Conservation (phyloP, 441 rosid species). For the Aleurites moluccanus region DNA sequence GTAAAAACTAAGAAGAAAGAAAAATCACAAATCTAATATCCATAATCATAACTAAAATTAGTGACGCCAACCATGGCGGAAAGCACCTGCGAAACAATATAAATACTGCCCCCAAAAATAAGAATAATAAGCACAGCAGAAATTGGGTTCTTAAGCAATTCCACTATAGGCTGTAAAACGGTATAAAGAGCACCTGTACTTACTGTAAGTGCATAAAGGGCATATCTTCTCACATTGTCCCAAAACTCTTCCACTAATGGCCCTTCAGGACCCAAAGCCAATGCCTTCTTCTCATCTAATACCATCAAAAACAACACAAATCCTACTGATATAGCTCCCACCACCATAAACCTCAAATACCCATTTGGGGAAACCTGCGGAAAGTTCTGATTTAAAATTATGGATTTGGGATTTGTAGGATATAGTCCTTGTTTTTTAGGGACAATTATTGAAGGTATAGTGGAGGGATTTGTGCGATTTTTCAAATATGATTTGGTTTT, state of each 20-base stretch:
- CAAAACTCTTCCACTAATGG: slow-evolving; percentile 88
- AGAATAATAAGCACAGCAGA: slow-evolving; percentile 64
- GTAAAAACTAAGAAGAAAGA: too few relatives aligned
- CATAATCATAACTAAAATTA: slow-evolving; percentile 70
- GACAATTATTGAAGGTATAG: background rate
- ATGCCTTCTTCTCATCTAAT: slow-evolving; percentile 51
- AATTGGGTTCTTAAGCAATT: slow-evolving; percentile 73
- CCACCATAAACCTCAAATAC: slow-evolving; percentile 35
- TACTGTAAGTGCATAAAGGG: slow-evolving; percentile 65
- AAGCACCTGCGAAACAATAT: slow-evolving; percentile 66
- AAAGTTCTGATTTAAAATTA: background rate
- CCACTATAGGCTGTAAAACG: slow-evolving; percentile 43
- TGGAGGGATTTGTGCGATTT: background rate
- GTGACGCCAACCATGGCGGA: slow-evolving; percentile 80
- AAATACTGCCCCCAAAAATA: slow-evolving; percentile 63
- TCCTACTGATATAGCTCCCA: slow-evolving; percentile 63
- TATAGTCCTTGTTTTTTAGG: slow-evolving; percentile 2
- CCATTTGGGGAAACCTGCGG: slow-evolving; percentile 14
- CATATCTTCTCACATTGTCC: slow-evolving; percentile 84
- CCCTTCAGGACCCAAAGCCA: slow-evolving; percentile 88
- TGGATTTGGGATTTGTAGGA: background rate
- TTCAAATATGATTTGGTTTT: slow-evolving; percentile 14
- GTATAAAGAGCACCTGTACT: slow-evolving; percentile 71
- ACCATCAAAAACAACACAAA: slow-evolving; percentile 44
- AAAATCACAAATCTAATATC: slow-evolving; percentile 23